Conservation (phyloP, 176 grass and related monocot genomes). For the Juncus effusus region DNA sequence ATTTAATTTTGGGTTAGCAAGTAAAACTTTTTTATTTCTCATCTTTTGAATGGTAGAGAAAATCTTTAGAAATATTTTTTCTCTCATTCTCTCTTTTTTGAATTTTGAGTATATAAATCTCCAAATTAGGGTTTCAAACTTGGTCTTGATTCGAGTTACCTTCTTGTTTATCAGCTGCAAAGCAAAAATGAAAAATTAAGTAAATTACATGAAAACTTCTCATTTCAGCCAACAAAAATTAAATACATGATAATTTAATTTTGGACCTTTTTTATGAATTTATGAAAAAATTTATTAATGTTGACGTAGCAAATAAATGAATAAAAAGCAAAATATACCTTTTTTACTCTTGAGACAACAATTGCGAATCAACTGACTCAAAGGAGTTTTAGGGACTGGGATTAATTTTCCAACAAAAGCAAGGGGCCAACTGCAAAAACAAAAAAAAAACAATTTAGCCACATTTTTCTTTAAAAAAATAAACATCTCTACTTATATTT, state of each 20-base stretch:
- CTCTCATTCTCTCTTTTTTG: not conserved
- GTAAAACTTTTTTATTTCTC: slow-evolving; percentile 5
- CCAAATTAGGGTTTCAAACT: no score
- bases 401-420: slow-evolving; percentile 70
- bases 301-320: not conserved
- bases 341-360: slow-evolving; percentile 33
- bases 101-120: no score
- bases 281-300: slow-evolving; percentile 7
- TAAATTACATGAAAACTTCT: no score
- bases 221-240: not conserved
- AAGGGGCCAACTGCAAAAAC: slow-evolving; percentile 67
- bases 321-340: slow-evolving; percentile 27
- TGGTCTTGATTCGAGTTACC: no score
- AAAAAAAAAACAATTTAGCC: not conserved
- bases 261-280: not conserved
- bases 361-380: slow-evolving; percentile 32
- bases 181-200: no score
- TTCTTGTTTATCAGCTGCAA: no score
- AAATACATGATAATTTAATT: not conserved
- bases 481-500: not conserved
- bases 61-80: not conserved
- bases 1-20: slow-evolving; percentile 5
- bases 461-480: slow-evolving; percentile 16
- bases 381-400: slow-evolving; percentile 55
- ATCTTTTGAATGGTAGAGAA: not conserved